phyloP scores from a whole-genome alignment of 805 yeast species.

The Kuraishia floccosa region DNA sequence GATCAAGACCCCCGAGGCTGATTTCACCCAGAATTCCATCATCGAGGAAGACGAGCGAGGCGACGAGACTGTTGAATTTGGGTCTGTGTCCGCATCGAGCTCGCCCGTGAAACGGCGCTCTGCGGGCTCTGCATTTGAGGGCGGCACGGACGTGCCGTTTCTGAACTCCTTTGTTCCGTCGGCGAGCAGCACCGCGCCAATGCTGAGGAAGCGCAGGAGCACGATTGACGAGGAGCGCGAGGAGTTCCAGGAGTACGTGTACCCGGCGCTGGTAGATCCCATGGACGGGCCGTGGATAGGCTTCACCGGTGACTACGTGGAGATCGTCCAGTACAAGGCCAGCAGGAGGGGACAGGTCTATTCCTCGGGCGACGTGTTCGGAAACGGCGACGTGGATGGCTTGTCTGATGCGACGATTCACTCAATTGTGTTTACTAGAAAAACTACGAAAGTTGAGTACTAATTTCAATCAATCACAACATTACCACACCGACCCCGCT shows the following conservation, averaged over 20 bases:
- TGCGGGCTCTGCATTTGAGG: background rate
- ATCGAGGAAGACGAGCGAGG: background rate
- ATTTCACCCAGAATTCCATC: conserved; percentile 12
- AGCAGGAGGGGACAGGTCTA: too few species aligned
- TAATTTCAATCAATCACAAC: too few species aligned
- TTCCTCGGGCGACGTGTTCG: too few species aligned
- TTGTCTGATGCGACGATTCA: conserved; percentile 2
- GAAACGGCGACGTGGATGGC: background rate
- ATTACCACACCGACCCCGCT: conserved; percentile 90
- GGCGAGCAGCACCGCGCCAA: background rate
- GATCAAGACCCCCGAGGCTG: conserved; percentile 25
- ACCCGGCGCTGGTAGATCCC: conserved; percentile 34
- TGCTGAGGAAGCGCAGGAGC: conserved; percentile 25
- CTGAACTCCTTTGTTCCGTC: background rate
- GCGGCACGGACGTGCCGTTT: background rate
- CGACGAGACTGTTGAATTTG: background rate
- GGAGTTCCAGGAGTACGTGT: conserved; percentile 33
- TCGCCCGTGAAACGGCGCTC: background rate
- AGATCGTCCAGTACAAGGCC: conserved; percentile 21
- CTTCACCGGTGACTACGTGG: conserved; percentile 38
- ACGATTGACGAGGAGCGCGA: conserved; percentile 51
- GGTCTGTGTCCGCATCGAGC: background rate
- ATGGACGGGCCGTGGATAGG: conserved; percentile 49
- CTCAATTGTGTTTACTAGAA: background rate
- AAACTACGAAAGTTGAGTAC: conserved; percentile 5